Base-by-base conservation (phyloP, 2,329 filamentous ascomycete genomes). In the Nemania sp. region DNA sequence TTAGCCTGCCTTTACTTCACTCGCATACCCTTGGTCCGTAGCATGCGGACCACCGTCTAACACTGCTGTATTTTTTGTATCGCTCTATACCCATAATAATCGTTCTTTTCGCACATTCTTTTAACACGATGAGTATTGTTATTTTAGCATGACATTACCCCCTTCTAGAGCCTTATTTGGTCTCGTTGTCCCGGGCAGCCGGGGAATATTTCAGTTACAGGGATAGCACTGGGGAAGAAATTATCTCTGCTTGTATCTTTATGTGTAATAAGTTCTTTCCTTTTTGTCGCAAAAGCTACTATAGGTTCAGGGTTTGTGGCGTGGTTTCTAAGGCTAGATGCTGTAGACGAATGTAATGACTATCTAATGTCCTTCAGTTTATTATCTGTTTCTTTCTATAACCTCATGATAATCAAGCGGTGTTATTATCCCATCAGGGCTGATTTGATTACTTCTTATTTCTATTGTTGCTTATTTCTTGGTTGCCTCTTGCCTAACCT, bases 71-170 rank as follows among this genome's bases (percentile, higher is more conserved):
- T 55, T 47, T 56, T 63, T 60, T 61, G 47, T 61, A 61, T 58
- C 38, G 59, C 49, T 64, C 56, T 69, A 70, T 70, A 70, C 68
- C 68, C 68, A 63, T 66, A 69, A 60, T 70, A 70, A 66, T 64
- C 35, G 51, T 69, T 66, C 52, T 41, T 59, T 64, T 68, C 57
- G 24, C 49, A 27, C 53, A 41, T 24, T 57, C 41, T 41, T 56
- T 43, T 52, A 6, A 52, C 35, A 45, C 35, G 54, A 11, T 24
- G 35, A 55, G 56, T 29, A n/a, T 29, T 62, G 63, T 24, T 55
- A 20, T 27, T 38, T n/a, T 53, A 41, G 22, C 65, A 61, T 63
- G 27, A 7, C 20, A 15, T 53, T 58, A 45, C 35, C 20, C 10
- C 27, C 15, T 24, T 60, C 20, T 49, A 35, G 32, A 62, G 52